phyloP scores from a whole-genome alignment of 1,284 basidiomycete species.

The Melampsora occidentalis region DNA sequence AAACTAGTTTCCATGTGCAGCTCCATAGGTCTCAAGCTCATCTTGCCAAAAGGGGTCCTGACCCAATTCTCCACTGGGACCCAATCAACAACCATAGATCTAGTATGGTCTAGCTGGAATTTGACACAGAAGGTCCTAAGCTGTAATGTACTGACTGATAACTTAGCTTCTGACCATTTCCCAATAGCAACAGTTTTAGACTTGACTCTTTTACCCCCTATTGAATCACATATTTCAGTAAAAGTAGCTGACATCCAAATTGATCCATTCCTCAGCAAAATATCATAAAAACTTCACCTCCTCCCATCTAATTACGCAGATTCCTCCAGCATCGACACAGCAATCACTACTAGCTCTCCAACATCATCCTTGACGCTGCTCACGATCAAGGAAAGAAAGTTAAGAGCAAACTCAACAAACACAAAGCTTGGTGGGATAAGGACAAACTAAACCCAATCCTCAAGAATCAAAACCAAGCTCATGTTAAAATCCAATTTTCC shows the following conservation, averaged over 20 bases:
- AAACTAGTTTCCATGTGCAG: neutral
- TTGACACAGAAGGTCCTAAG: neutral
- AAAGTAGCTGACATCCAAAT: neutral
- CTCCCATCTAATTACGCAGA: too few species aligned
- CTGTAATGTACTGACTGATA: neutral
- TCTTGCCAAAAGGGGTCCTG: constrained; percentile 10
- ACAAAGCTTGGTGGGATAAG: constrained; percentile 15
- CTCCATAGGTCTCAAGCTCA: neutral
- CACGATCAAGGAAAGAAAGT: neutral
- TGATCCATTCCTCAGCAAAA: too few species aligned
- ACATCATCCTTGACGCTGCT: neutral
- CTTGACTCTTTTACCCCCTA: neutral
- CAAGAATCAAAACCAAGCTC: neutral
- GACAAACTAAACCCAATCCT: neutral
- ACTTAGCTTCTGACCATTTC: neutral
- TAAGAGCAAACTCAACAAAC: neutral
- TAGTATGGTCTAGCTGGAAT: constrained; percentile 18
- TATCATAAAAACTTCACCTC: too few species aligned
- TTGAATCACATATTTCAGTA: neutral
- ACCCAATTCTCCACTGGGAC: neutral
- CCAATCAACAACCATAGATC: neutral
- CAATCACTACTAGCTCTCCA: neutral
- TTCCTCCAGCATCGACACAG: too few species aligned
- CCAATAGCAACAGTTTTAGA: neutral
- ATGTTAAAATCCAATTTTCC: constrained; percentile 6